Percentiles rank a stretch among this genome's conserved stretches.
phyloP scores from a whole-genome alignment of 177 flowering plant genomes.

The Vitis hybrid region DNA sequence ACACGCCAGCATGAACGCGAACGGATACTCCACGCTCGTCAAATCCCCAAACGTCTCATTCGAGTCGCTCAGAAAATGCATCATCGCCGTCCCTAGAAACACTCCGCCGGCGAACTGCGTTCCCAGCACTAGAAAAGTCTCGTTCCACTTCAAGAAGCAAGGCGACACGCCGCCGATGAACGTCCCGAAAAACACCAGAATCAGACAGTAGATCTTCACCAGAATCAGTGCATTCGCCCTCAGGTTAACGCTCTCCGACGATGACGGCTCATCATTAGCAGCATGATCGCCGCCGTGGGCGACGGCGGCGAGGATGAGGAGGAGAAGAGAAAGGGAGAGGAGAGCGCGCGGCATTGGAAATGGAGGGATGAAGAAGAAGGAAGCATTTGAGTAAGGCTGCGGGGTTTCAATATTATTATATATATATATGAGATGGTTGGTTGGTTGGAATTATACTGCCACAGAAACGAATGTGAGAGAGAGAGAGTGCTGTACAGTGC shows the following conservation, averaged over 20 bases:
- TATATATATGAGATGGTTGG: neutral
- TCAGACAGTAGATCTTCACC: slow-evolving; percentile 65
- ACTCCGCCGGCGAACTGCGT: slow-evolving; percentile 91
- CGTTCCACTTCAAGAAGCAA: slow-evolving; percentile 73
- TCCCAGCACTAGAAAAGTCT: slow-evolving; percentile 61
- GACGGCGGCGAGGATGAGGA: slow-evolving; percentile 28
- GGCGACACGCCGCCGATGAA: slow-evolving; percentile 74
- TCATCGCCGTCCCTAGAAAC: slow-evolving; percentile 75
- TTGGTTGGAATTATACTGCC: too few species aligned
- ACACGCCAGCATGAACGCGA: slow-evolving; percentile 72
- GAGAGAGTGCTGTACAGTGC: too few species aligned
- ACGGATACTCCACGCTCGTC: slow-evolving; percentile 55
- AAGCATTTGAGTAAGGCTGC: neutral
- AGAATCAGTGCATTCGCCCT: slow-evolving; percentile 48
- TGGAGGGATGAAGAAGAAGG: too few species aligned
- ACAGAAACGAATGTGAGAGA: too few species aligned
- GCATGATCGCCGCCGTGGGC: slow-evolving; percentile 34
- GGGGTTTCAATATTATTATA: neutral
- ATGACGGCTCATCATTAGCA: slow-evolving; percentile 14
- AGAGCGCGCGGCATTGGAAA: slow-evolving; percentile 22
- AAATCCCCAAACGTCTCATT: slow-evolving; percentile 62
- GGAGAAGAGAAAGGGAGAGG: slow-evolving; percentile 21
- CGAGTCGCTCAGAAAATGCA: slow-evolving; percentile 78
- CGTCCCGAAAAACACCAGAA: slow-evolving; percentile 58
- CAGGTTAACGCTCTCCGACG: slow-evolving; percentile 23